Conservation (phyloP, 306 rosid genomes). For the Quercus parvula region DNA sequence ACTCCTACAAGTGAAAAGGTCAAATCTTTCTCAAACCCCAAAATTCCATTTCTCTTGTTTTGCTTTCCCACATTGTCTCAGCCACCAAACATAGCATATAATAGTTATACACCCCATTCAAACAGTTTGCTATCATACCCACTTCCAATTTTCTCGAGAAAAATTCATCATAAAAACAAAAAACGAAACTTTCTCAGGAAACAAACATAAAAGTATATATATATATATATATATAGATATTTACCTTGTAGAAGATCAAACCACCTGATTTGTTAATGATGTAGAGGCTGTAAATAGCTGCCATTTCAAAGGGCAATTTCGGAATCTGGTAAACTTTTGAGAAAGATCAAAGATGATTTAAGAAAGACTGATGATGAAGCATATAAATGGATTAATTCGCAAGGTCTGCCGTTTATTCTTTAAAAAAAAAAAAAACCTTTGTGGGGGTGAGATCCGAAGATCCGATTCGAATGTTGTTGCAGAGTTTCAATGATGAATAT, state of each 20-base stretch:
- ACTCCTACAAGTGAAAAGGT: neutral
- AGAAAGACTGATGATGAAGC: neutral
- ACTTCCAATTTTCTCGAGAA: neutral
- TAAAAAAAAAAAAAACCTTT: neutral
- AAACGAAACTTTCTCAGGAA: neutral
- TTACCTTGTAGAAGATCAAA: slow-evolving; percentile 85
- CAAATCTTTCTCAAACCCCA: neutral
- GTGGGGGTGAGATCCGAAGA: too few species aligned
- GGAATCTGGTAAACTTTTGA: slow-evolving; percentile 12
- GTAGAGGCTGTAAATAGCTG: slow-evolving; percentile 88
- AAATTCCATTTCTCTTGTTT: neutral
- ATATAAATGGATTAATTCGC: too few species aligned
- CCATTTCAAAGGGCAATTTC: slow-evolving; percentile 43
- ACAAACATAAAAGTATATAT: neutral
- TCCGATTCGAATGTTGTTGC: too few species aligned
- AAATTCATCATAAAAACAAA: too few species aligned
- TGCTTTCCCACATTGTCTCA: neutral
- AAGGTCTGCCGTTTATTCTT: neutral
- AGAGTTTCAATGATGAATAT: too few species aligned
- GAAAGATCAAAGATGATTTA: neutral
- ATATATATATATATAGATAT: too few species aligned
- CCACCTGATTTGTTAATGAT: slow-evolving; percentile 95
- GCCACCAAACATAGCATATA: neutral
- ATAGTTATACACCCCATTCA: neutral
- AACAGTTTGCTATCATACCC: neutral